A percentile compares a stretch with the other conserved stretches of the same genome.
These are phyloP conservation scores for Cryptococcus sp. DNA, from an alignment of 1,284 basidiomycete species.

Conservation along the genomic window DNA sequence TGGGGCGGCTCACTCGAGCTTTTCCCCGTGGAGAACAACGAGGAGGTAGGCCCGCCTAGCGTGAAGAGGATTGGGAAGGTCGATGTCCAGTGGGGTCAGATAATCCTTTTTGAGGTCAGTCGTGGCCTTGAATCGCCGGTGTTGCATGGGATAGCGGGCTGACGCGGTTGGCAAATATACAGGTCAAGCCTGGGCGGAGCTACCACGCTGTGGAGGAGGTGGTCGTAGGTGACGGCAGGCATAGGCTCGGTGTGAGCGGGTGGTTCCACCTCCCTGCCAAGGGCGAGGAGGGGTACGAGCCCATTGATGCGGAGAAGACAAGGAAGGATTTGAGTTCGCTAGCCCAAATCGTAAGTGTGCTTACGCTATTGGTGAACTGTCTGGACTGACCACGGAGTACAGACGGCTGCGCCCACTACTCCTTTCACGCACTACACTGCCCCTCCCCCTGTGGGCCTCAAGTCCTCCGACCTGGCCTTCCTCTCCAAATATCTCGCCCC, in stretches of 20 bases:
- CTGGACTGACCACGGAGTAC: slow-evolving; percentile 42
- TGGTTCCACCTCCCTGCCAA: slow-evolving; percentile 94
- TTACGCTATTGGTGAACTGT: background rate
- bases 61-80: slow-evolving; percentile 41
- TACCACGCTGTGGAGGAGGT: slow-evolving; percentile 99
- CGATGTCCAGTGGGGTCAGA: slow-evolving; percentile 81
- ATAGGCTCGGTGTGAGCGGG: slow-evolving; percentile 84
- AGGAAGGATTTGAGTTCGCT: slow-evolving; percentile 59
- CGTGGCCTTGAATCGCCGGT: background rate
- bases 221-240: slow-evolving; percentile 69
- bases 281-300: slow-evolving; percentile 81
- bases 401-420: slow-evolving; percentile 58
- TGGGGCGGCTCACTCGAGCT: slow-evolving; percentile 95
- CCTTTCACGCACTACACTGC: slow-evolving; percentile 42
- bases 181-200: slow-evolving; percentile 70
- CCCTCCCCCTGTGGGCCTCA: slow-evolving; percentile 55
- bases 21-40: slow-evolving; percentile 62
- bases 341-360: slow-evolving; percentile 46
- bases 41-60: slow-evolving; percentile 46
- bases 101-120: slow-evolving; percentile 78
- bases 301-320: slow-evolving; percentile 62
- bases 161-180: slow-evolving; percentile 28
- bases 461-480: slow-evolving; percentile 63
- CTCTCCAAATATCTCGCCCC: slow-evolving; percentile 82
- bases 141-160: background rate